These are phyloP conservation scores for Fusarium albosuccineum DNA, from an alignment of 2,329 filamentous ascomycete genomes.

Conservation along the genomic window DNA sequence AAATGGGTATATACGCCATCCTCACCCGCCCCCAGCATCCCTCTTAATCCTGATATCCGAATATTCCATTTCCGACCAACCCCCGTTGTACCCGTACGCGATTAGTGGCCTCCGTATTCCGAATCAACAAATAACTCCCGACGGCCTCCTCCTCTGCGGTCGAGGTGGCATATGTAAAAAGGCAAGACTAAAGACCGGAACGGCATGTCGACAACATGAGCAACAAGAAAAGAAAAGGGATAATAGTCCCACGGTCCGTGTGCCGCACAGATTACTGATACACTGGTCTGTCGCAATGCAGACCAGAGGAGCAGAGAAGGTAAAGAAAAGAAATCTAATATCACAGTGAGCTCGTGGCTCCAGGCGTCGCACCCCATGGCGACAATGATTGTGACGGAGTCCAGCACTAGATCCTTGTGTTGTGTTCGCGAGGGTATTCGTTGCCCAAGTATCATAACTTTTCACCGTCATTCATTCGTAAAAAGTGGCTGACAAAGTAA, in stretches of 20 bases:
- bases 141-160: slow-evolving; percentile 12
- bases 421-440: slow-evolving; percentile 29
- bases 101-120: slow-evolving; percentile 42
- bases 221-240: slow-evolving; percentile 7
- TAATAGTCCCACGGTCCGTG: slow-evolving; percentile 21
- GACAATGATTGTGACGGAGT: slow-evolving; percentile 19
- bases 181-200: slow-evolving; percentile 20
- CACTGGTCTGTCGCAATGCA: slow-evolving; percentile 23
- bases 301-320: slow-evolving; percentile 27
- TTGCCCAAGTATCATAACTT: slow-evolving; percentile 42
- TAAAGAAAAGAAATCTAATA: slow-evolving; percentile 39
- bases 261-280: slow-evolving; percentile 29
- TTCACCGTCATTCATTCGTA: slow-evolving; percentile 46
- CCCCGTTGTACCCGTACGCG: slow-evolving; percentile 26
- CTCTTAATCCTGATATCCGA: slow-evolving; percentile 23
- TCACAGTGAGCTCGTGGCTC: slow-evolving; percentile 33
- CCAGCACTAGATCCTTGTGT: slow-evolving; percentile 19
- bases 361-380: slow-evolving; percentile 17
- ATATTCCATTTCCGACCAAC: slow-evolving; percentile 17
- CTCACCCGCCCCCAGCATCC: slow-evolving; percentile 13
- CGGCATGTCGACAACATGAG: slow-evolving; percentile 13
- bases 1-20: slow-evolving; percentile 52
- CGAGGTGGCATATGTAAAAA: slow-evolving; percentile 30
- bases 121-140: slow-evolving; percentile 34
- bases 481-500: slow-evolving; percentile 39